phyloP scores from a whole-genome alignment of 2,329 filamentous ascomycete species.

The Grosmannia serpens region DNA sequence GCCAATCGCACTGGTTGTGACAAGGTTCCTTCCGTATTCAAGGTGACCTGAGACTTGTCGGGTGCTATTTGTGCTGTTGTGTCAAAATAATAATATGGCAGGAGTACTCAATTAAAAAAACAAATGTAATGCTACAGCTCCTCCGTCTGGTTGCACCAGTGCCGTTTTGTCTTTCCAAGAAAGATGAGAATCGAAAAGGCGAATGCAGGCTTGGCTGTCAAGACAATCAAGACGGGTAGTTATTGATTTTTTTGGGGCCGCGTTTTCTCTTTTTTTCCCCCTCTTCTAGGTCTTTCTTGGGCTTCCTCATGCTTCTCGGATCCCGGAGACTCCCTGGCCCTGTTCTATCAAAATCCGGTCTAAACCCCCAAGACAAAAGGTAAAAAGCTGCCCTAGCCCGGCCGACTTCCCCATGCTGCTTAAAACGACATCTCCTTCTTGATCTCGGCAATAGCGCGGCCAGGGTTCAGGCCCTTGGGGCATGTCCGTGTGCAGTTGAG shows the following conservation, averaged over 20 bases:
- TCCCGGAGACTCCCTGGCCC: neutral
- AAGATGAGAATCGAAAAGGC: neutral
- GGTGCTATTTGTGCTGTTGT: neutral
- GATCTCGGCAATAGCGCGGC: conserved; percentile 89
- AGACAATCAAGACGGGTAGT: neutral
- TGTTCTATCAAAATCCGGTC: neutral
- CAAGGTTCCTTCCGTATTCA: neutral
- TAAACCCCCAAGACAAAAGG: neutral
- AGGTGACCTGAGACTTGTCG: neutral
- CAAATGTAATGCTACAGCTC: neutral
- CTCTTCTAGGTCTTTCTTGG: neutral
- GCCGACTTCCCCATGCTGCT: neutral
- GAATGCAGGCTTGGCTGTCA: neutral
- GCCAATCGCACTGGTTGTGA: neutral
- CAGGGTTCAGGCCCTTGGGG: conserved; percentile 96
- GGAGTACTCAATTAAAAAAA: neutral
- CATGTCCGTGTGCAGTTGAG: conserved; percentile 97
- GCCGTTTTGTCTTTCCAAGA: neutral
- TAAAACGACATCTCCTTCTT: conserved; percentile 86
- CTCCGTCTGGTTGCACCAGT: neutral
- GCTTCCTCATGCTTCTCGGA: too few relatives aligned
- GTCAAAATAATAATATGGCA: neutral
- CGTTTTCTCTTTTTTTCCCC: neutral
- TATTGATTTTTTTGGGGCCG: neutral
- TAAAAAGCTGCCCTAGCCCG: too few relatives aligned